These are phyloP conservation scores for Leishmania braziliensis DNA, from an alignment of 208 protist species.

Conservation along the genomic window DNA sequence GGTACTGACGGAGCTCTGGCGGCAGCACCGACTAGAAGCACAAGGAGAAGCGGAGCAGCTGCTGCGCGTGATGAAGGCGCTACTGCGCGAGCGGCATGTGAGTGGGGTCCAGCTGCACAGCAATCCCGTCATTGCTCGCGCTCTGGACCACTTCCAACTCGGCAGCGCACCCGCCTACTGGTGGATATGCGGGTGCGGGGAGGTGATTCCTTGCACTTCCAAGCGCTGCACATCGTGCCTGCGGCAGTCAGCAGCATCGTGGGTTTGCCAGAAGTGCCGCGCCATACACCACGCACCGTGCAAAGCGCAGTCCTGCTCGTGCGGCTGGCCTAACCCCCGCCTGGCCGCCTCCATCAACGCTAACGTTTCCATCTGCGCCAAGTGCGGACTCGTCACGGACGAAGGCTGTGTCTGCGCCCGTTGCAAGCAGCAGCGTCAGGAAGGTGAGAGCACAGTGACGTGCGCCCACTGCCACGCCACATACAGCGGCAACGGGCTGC, in stretches of 20 bases:
- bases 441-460: slow-evolving; percentile 2
- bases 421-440: slow-evolving; percentile 25
- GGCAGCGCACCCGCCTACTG: slow-evolving; percentile 52
- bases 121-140: slow-evolving; percentile 53
- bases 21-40: slow-evolving; percentile 30
- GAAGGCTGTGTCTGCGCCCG: slow-evolving; percentile 24
- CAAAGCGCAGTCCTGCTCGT: slow-evolving; percentile 22
- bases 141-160: slow-evolving; percentile 55
- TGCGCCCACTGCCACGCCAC: slow-evolving; percentile 44
- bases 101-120: slow-evolving; percentile 51
- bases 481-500: slow-evolving; percentile 45
- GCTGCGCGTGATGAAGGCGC: slow-evolving; percentile 21
- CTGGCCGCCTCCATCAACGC: slow-evolving; percentile 15
- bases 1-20: slow-evolving; percentile 57
- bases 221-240: slow-evolving; percentile 70
- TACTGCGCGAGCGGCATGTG: slow-evolving; percentile 35
- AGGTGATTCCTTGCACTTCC: slow-evolving; percentile 49
- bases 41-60: slow-evolving; percentile 28
- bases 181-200: slow-evolving; percentile 81
- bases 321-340: slow-evolving; percentile 28
- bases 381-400: slow-evolving; percentile 42
- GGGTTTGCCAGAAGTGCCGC: slow-evolving; percentile 56
- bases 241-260: slow-evolving; percentile 43
- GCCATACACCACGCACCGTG: slow-evolving; percentile 12
- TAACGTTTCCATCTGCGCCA: slow-evolving; percentile 30